Evolutionary conservation across 768 basidiomycete species (phyloP), one percentile per base, ranked within the genome.

Genomic region (Rhizopogon salebrosus): DNA sequence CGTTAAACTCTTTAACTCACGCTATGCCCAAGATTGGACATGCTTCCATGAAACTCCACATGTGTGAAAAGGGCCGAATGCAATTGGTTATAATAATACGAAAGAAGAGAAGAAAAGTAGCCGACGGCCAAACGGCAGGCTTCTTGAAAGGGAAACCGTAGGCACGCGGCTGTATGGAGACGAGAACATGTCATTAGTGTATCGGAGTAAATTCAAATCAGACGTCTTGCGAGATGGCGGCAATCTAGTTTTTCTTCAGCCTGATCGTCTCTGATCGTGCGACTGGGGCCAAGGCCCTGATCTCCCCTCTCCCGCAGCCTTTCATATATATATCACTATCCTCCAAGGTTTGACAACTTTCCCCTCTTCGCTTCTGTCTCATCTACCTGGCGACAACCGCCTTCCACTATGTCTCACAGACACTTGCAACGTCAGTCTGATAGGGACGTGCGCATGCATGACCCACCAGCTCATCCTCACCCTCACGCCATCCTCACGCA

Each of bases 251-350:
- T 57, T 55, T 57, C 58, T 27, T 57, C 60, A 67, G 65, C 73
- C 60, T 79, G 80, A 81, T 80, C 79, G 79, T 77, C 80, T 79
- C 63, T 80, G 80, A 81, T 79, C 79, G 77, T 78, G 80, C 75
- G 77, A 80, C 66, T 64, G 74, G 75, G 74, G 66, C 53, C 64
- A 65, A 63, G 64, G 63, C 72, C 71, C 68, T 74, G 71, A 71
- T 74, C 70, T 70, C 70, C 72, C 63, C 66, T 61, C 71, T 66
- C 60, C 63, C 70, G 61, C 71, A 63, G 65, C 60, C 64, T 64
- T 68, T 70, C 69, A 74, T 80, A 79, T 83, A 82, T 80, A 81
- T 80, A 80, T 76, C 74, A 70, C 71, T 65, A 70, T 70, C 62
- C 74, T 67, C 64, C 62, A 64, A 58, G 60, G 53, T 59, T 64